A percentile compares a stretch with the other conserved stretches of the same genome.
These are phyloP conservation scores for Colletotrichum sp. DNA, from an alignment of 2,329 filamentous ascomycete genomes.

Conservation along the genomic window DNA sequence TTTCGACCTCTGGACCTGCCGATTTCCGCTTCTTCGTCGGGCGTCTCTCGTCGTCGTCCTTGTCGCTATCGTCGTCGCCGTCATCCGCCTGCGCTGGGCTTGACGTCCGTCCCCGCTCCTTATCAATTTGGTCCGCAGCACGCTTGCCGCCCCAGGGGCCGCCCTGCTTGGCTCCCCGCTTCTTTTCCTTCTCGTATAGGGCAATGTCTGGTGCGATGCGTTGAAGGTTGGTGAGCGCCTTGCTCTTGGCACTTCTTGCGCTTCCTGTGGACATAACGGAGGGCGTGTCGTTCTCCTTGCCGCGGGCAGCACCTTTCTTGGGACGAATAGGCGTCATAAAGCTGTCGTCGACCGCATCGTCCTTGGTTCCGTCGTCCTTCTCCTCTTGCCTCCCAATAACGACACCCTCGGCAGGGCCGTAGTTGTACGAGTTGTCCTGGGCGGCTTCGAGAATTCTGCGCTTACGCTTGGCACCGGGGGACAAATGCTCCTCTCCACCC, in stretches of 20 bases:
- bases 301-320: slow-evolving; percentile 55
- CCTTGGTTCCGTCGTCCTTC: slow-evolving; percentile 43
- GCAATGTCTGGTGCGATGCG: slow-evolving; percentile 83
- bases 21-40: slow-evolving; percentile 69
- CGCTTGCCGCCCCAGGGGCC: slow-evolving; percentile 67
- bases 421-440: slow-evolving; percentile 54
- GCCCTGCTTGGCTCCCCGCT: slow-evolving; percentile 61
- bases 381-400: slow-evolving; percentile 45
- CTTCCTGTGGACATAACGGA: slow-evolving; percentile 70
- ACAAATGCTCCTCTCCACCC: slow-evolving; percentile 58
- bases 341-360: slow-evolving; percentile 35
- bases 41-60: slow-evolving; percentile 55
- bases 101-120: slow-evolving; percentile 28
- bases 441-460: slow-evolving; percentile 55
- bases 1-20: slow-evolving; percentile 67
- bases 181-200: slow-evolving; percentile 92
- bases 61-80: slow-evolving; percentile 47
- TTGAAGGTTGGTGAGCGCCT: slow-evolving; percentile 79
- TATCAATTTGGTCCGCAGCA: slow-evolving; percentile 64
- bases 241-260: slow-evolving; percentile 81
- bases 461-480: slow-evolving; percentile 50
- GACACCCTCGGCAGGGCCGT: slow-evolving; percentile 52
- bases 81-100: slow-evolving; percentile 15
- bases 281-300: slow-evolving; percentile 86
- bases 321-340: slow-evolving; percentile 58